Evolutionary conservation across 176 grass and related monocot species (phyloP).

Genomic region (bread wheat (Triticum aestivum)): DNA sequence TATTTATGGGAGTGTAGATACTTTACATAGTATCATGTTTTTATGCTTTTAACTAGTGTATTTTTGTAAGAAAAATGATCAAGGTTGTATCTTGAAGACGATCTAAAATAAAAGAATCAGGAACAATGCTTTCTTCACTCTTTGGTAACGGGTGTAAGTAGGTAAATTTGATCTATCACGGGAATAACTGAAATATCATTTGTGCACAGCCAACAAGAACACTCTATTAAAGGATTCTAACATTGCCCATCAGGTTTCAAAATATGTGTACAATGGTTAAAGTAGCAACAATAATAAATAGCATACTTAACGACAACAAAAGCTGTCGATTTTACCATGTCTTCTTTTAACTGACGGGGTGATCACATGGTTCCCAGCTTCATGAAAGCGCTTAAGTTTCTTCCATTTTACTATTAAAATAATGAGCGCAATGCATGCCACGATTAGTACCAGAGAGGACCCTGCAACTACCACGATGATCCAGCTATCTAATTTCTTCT

Average conservation of each 20-base stretch:
- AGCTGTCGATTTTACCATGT: slow-evolving; percentile 43
- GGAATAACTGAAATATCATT: slow-evolving; percentile 1
- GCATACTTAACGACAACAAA: slow-evolving; percentile 20
- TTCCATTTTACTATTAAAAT: slow-evolving; percentile 58
- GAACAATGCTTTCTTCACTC: background rate
- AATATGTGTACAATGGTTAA: background rate
- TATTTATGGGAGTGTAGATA: background rate
- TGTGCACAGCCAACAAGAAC: background rate
- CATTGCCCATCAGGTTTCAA: slow-evolving; percentile 7
- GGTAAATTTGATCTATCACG: background rate
- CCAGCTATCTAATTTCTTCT: slow-evolving; percentile 71
- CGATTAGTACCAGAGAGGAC: slow-evolving; percentile 61
- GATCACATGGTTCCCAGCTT: slow-evolving; percentile 48
- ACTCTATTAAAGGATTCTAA: background rate
- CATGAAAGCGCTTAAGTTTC: slow-evolving; percentile 39
- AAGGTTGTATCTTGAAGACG: background rate
- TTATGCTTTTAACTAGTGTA: too few relatives aligned
- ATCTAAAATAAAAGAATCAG: background rate
- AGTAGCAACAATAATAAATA: background rate
- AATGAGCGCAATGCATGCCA: slow-evolving; percentile 51
- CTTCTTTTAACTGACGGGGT: slow-evolving; percentile 52
- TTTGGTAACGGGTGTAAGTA: background rate
- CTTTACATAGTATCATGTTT: background rate
- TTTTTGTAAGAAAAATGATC: background rate
- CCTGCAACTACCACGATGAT: slow-evolving; percentile 60